These are phyloP conservation scores for Cicer cuneatum DNA, from an alignment of 306 rosid genomes.

Conservation along the genomic window DNA sequence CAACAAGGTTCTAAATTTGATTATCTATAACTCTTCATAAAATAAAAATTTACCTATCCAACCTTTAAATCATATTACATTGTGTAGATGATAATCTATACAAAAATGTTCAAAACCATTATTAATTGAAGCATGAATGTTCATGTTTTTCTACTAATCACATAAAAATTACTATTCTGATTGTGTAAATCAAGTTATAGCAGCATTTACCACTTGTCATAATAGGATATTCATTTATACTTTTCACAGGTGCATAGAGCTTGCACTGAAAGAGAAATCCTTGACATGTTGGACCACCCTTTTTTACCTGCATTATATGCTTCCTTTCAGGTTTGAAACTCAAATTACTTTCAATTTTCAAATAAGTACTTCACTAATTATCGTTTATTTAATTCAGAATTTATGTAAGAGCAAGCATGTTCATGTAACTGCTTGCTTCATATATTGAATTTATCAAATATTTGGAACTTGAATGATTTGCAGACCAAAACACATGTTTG, in stretches of 20 bases:
- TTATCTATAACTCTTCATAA: background rate
- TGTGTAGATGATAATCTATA: background rate
- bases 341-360: conserved; percentile 11
- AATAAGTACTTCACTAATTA: background rate
- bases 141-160: background rate
- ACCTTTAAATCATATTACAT: background rate
- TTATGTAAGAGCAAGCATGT: conserved; percentile 2
- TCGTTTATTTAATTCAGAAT: background rate
- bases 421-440: conserved; percentile 5
- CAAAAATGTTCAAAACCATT: background rate
- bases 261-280: conserved; percentile 96
- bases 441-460: conserved; percentile 11
- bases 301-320: conserved; percentile 95
- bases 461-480: conserved; percentile 46
- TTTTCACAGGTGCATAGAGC: conserved; percentile 90
- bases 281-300: conserved; percentile 97
- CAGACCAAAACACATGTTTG: conserved; percentile 98
- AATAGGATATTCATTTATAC: conserved; percentile 31
- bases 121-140: background rate
- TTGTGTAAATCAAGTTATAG: conserved; percentile 22
- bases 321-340: conserved; percentile 85
- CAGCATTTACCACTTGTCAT: conserved; percentile 17
- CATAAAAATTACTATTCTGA: conserved; percentile 1
- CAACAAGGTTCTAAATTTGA: conserved; percentile 68
- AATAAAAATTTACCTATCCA: background rate